Evolutionary conservation across 78 protist species (phyloP).

Genomic region (Creolimax fragrantissima): DNA sequence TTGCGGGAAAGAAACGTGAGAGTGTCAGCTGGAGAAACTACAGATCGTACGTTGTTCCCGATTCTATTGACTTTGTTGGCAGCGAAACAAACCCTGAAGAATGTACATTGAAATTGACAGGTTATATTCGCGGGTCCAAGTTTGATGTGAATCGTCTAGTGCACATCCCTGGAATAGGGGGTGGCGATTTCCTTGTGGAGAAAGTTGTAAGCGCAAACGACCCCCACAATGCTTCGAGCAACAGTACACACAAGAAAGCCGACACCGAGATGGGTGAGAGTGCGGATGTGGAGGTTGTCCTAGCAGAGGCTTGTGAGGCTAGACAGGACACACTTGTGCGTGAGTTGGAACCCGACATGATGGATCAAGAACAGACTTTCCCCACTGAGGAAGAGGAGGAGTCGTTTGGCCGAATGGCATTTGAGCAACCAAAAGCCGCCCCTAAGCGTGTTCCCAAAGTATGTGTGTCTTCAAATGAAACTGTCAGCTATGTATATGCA

Average conservation of each 20-base stretch:
- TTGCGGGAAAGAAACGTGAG: neutral
- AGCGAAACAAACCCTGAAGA: neutral
- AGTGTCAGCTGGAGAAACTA: neutral
- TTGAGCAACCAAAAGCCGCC: neutral
- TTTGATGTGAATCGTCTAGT: constrained; percentile 23
- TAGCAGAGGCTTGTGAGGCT: neutral
- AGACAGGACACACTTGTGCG: neutral
- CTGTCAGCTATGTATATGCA: neutral
- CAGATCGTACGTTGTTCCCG: neutral
- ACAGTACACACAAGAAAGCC: too few relatives aligned
- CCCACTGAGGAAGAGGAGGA: constrained; percentile 53
- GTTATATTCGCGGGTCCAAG: constrained; percentile 36
- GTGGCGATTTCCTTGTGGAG: constrained; percentile 37
- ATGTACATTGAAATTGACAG: neutral
- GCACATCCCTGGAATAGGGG: constrained; percentile 36
- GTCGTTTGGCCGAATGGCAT: neutral
- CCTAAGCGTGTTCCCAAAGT: neutral
- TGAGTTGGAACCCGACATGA: constrained; percentile 16
- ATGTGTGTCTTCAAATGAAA: neutral
- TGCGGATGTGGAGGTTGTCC: neutral
- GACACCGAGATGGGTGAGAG: neutral
- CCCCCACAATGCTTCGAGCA: neutral
- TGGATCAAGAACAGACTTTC: constrained; percentile 41
- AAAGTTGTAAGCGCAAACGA: neutral
- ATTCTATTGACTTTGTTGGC: neutral